phyloP scores from a whole-genome alignment of 345 rosid genomes.

The Anastatica hierochuntica region DNA sequence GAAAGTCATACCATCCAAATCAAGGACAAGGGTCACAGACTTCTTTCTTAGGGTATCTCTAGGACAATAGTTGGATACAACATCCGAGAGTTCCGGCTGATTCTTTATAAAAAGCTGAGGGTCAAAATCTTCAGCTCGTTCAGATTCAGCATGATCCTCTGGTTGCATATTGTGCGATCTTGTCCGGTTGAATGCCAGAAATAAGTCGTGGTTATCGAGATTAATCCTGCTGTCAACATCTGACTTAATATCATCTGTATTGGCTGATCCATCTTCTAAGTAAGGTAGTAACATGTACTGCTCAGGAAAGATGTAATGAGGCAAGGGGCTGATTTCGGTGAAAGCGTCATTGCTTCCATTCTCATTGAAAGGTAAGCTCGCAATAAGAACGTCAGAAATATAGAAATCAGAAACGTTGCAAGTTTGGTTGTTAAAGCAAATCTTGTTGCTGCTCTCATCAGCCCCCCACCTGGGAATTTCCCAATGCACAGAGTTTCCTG shows the following conservation, averaged over 20 bases:
- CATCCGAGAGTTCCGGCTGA: constrained; percentile 77
- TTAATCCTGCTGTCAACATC: constrained; percentile 34
- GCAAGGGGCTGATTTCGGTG: constrained; percentile 31
- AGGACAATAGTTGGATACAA: constrained; percentile 48
- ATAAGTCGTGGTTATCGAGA: constrained; percentile 42
- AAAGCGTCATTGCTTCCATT: constrained; percentile 17
- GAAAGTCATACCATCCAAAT: constrained; percentile 73
- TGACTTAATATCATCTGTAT: constrained; percentile 32
- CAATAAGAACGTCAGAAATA: constrained; percentile 24
- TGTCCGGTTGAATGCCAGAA: constrained; percentile 53
- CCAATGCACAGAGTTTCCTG: constrained; percentile 21
- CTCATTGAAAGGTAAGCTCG: constrained; percentile 25
- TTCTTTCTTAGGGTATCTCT: constrained; percentile 46
- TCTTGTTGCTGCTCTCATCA: constrained; percentile 22
- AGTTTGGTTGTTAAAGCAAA: constrained; percentile 22
- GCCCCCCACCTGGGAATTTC: constrained; percentile 26
- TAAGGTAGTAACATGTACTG: constrained; percentile 70
- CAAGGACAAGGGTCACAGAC: constrained; percentile 72
- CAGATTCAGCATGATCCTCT: constrained; percentile 40
- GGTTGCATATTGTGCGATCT: constrained; percentile 40
- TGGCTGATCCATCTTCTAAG: constrained; percentile 50
- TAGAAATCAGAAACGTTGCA: constrained; percentile 28
- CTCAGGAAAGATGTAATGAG: constrained; percentile 57
- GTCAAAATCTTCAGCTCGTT: constrained; percentile 61
- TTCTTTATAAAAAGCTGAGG: constrained; percentile 64